These are phyloP conservation scores for Trametes cinnabarina DNA, from an alignment of 768 basidiomycete genomes.

Conservation along the genomic window DNA sequence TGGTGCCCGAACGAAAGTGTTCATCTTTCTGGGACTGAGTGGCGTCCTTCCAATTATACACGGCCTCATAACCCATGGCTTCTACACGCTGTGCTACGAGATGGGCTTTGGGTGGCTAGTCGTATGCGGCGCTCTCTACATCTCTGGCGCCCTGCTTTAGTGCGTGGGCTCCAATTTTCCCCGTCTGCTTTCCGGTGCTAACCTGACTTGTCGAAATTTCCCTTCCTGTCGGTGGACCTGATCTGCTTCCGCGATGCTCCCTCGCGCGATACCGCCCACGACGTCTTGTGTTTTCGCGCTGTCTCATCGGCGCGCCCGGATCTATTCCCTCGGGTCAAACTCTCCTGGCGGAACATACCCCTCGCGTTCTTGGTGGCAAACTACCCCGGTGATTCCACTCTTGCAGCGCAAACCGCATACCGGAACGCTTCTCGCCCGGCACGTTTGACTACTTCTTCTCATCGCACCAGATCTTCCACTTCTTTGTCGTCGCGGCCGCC, in stretches of 20 bases:
- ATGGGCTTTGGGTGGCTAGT: conserved; percentile 75
- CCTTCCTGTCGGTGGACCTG: neutral
- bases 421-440: conserved; percentile 73
- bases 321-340: conserved; percentile 8
- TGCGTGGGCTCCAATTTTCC: conserved; percentile 39
- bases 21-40: conserved; percentile 73
- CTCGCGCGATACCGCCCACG: neutral
- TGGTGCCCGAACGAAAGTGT: conserved; percentile 72
- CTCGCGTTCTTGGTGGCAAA: neutral
- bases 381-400: neutral
- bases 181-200: neutral
- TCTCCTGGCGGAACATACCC: neutral
- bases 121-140: conserved; percentile 70
- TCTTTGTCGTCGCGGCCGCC: conserved; percentile 72
- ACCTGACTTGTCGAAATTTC: neutral
- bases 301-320: neutral
- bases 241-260: neutral
- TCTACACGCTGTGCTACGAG: conserved; percentile 48
- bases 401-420: conserved; percentile 77
- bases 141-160: conserved; percentile 79
- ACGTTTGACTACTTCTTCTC: conserved; percentile 76
- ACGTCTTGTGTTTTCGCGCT: neutral
- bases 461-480: conserved; percentile 90
- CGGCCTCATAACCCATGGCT: conserved; percentile 56
- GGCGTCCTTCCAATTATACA: conserved; percentile 71